These are phyloP conservation scores for Erythrophleum fordii DNA, from an alignment of 306 rosid genomes.

Conservation along the genomic window DNA sequence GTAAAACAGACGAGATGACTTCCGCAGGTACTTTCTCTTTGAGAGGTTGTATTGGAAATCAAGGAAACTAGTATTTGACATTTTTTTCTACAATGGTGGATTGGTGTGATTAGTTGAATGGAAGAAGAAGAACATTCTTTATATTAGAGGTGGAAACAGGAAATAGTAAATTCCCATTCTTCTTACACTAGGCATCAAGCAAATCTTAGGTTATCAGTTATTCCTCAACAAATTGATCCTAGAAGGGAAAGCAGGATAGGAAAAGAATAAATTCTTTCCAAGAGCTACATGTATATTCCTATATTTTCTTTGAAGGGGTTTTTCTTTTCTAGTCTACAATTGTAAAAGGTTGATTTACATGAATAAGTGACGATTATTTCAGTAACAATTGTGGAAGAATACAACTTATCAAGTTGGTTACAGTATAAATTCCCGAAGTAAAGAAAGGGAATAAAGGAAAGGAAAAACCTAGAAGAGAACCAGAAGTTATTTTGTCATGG, in stretches of 20 bases:
- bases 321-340: slow-evolving; percentile 26
- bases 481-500: slow-evolving; percentile 45
- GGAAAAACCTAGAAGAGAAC: slow-evolving; percentile 1
- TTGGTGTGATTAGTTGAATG: slow-evolving; percentile 32
- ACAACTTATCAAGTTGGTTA: slow-evolving; percentile 50
- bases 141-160: slow-evolving; percentile 20
- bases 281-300: slow-evolving; percentile 41
- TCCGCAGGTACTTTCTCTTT: slow-evolving; percentile 62
- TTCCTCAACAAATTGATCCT: slow-evolving; percentile 54
- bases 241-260: slow-evolving; percentile 18
- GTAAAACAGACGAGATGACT: slow-evolving; percentile 59
- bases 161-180: background rate
- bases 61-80: slow-evolving; percentile 61
- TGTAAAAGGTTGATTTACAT: slow-evolving; percentile 37
- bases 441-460: slow-evolving; percentile 30
- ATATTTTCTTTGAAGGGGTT: slow-evolving; percentile 26
- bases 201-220: slow-evolving; percentile 31
- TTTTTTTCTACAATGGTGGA: slow-evolving; percentile 34
- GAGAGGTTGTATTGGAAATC: slow-evolving; percentile 80
- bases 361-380: background rate
- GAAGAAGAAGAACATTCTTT: background rate
- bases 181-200: background rate
- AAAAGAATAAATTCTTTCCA: slow-evolving; percentile 57
- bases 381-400: slow-evolving; percentile 31
- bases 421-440: slow-evolving; percentile 31